A percentile compares a stretch with the other conserved stretches of the same genome.
These are phyloP conservation scores for Aspergillus ruber DNA, from an alignment of 2,329 filamentous ascomycete species.

Conservation along the genomic window DNA sequence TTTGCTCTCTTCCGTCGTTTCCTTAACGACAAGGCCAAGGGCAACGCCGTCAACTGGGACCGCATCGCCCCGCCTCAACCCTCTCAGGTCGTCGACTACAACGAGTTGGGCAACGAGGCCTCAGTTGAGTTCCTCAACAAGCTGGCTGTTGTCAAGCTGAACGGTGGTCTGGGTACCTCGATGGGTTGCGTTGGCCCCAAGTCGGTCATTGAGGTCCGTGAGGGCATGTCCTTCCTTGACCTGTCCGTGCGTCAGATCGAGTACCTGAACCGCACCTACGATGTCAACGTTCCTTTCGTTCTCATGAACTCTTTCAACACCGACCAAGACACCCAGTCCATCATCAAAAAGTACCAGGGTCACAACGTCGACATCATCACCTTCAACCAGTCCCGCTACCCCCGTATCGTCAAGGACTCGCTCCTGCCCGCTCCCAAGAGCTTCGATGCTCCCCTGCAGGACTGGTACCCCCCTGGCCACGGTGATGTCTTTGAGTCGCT, in stretches of 20 bases:
- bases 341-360: slow-evolving; percentile 99
- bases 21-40: slow-evolving; percentile 98
- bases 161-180: slow-evolving; percentile 96
- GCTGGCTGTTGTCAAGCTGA: slow-evolving; percentile 96
- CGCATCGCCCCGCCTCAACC: slow-evolving; percentile 90
- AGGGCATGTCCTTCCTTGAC: slow-evolving; percentile 99
- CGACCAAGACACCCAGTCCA: slow-evolving; percentile 92
- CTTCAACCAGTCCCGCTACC: slow-evolving; percentile 99
- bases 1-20: slow-evolving; percentile 98
- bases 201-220: slow-evolving; percentile 98
- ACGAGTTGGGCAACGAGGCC: slow-evolving; percentile 79
- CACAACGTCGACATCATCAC: slow-evolving; percentile 99
- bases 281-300: slow-evolving; percentile 94
- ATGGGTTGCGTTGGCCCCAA: slow-evolving; percentile 99
- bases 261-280: slow-evolving; percentile 96
- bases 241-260: slow-evolving; percentile 98
- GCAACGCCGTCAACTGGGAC: slow-evolving; percentile 92
- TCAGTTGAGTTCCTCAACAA: slow-evolving; percentile 94
- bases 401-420: slow-evolving; percentile 96
- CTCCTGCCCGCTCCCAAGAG: slow-evolving; percentile 90
- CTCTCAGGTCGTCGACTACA: slow-evolving; percentile 92
- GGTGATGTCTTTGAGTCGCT: slow-evolving; percentile 99
- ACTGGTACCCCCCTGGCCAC: slow-evolving; percentile 99
- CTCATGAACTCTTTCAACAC: slow-evolving; percentile 99
- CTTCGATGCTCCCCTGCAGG: slow-evolving; percentile 77